A percentile compares a stretch with the other conserved stretches of the same genome.
Conservation (phyloP, 164 flowering plant species). For the Brasenia schreberi region DNA sequence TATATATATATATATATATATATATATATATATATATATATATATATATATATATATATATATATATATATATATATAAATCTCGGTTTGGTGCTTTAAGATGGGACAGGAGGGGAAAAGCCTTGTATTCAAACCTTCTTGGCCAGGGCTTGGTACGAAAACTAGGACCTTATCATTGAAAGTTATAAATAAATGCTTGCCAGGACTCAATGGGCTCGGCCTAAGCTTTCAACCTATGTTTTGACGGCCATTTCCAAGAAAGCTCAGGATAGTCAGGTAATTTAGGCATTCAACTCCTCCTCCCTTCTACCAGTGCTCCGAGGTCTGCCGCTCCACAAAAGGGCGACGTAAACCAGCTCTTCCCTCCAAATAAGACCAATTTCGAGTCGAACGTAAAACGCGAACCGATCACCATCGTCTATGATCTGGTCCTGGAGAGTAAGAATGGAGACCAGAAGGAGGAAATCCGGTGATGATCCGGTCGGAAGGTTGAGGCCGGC, state of each 20-base stretch:
- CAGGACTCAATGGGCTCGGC: neutral
- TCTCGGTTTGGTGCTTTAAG: too few species aligned
- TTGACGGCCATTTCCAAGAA: neutral
- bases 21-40: too few species aligned
- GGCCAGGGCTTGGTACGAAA: neutral
- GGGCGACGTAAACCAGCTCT: neutral
- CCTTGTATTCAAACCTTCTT: neutral
- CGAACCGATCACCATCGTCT: neutral
- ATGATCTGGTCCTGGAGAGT: neutral
- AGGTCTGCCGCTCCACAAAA: neutral
- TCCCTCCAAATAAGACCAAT: neutral
- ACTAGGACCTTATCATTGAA: neutral
- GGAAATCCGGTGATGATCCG: neutral
- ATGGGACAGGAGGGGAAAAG: neutral
- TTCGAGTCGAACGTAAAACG: neutral
- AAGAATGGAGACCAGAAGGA: neutral
- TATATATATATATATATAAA: too few species aligned
- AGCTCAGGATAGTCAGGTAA: neutral
- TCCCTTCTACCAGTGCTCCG: neutral
- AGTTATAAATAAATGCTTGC: neutral
- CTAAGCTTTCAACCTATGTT: neutral
- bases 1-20: too few species aligned
- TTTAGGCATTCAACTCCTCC: neutral
- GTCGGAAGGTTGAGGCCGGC: neutral
- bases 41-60: too few species aligned